Evolutionary conservation across 345 rosid species (phyloP), one percentile per base, ranked within the genome.

Genomic region (Punica granatum): DNA sequence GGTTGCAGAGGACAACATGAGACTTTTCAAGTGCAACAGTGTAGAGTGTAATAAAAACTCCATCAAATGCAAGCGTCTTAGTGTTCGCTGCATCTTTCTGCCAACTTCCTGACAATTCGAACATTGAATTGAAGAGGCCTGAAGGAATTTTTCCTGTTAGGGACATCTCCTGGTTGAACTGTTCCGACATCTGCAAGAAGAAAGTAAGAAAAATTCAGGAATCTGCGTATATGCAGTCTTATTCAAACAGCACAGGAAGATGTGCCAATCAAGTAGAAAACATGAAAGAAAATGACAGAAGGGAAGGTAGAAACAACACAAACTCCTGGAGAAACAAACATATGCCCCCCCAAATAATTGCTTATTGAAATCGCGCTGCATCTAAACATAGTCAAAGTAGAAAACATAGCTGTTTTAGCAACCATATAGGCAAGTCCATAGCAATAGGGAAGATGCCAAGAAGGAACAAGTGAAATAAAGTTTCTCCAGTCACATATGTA

Each of bases 21-120:
- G 97, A 88, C 72, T 92, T 92, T 71, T 87, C 97, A 73, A 92
- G 74, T 31, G 92, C 98, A 77, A 88, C 83, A 15, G 90, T 84
- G 73, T 92, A 92, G 16, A 90, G 79, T 23, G 93, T 84, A 75
- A 92, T 92, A 53, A 88, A 88, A 26, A 88, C 83, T 68, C 97
- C 98, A 83, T 89, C 96, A 69, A 90, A 93, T 66, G 98, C 87
- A 56, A 93, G 96, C 71, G 83, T 84, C 76, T 90, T 93, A n/a
- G 98, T 90, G 72, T 77, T 86, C 53, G 95, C 95, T 31, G 96
- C 95, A 74, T 93, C 98, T 70, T 86, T 90, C 75, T 90, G 95
- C 98, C 97, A 93, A 78, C 85, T 81, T 69, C 96, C 81, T 7
- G 96, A 85, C 78, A 86, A 93, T 33, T 89, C 96, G 73, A 89